Base-by-base conservation (phyloP, 768 basidiomycete genomes). In the Pleurotus eryngii region DNA sequence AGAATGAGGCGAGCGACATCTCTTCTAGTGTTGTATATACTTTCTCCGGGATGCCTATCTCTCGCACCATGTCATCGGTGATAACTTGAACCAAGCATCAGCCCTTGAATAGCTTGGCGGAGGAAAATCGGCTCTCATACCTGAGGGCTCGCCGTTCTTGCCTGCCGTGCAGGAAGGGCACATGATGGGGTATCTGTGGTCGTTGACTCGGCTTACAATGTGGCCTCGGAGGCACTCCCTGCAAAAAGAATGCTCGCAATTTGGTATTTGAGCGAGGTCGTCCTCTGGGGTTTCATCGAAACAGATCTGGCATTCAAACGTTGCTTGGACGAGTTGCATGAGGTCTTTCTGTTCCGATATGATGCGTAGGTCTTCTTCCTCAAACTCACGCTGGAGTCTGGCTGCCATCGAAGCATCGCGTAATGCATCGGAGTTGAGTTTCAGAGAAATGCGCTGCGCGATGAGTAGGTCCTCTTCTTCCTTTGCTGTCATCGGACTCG, bases 301-400 rank as follows among this genome's bases (percentile, higher is more conserved):
- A 1, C 82, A 84, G 46, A 84, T 72, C 4, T 67, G 64, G 60
- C 83, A 84, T 30, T 70, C 60, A 56, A 84, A 85, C 17, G 67
- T 57, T 11, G 30, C 26, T 45, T 77, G 81, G 4, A 62, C 49
- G 8, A 27, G 38, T 8, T 26, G 14, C 14, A 40, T 37, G 7
- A 54, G 51, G 5, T 54, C 51, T 20, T 38, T 17, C 18, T 54
- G 51, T 14, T 54, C 51, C 24, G 35, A 12, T 17, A 42, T 20
- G 12, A 54, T n/a, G 14, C 51, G 35, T 4, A 12, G 4, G 38
- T 42, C 39, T 38, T 54, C 51, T 8, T 65, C 66, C 37, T 82
- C 76, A 35, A 70, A 80, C 35, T 71, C 59, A 1, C 60, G 57
- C 61, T 81, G 81, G 54, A 72, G 62, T 39, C 67, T 49, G n/a